A percentile compares a stretch with the other conserved stretches of the same genome.
phyloP scores from a whole-genome alignment of 2,329 filamentous ascomycete genomes.

The Juglanconis sp. region DNA sequence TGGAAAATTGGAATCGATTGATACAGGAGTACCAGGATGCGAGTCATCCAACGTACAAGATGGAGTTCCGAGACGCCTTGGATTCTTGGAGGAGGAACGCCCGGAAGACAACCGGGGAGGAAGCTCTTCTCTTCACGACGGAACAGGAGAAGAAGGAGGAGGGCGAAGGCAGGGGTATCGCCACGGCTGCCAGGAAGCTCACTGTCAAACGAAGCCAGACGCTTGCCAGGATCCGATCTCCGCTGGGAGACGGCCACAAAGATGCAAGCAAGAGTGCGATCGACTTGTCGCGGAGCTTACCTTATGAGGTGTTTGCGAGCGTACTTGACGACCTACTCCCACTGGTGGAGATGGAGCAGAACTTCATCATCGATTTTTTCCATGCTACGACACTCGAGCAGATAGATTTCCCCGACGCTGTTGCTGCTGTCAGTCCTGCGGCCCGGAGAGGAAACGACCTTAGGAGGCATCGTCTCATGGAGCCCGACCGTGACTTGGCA shows the following conservation, averaged over 20 bases:
- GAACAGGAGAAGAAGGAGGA: constrained; percentile 81
- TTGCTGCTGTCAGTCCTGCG: constrained; percentile 62
- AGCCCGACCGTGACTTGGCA: constrained; percentile 85
- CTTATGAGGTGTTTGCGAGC: constrained; percentile 78
- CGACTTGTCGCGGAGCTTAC: constrained; percentile 57
- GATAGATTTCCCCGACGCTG: constrained; percentile 78
- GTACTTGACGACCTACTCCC: constrained; percentile 79
- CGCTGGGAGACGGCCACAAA: constrained; percentile 59
- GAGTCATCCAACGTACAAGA: constrained; percentile 72
- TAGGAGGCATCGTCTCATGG: constrained; percentile 71
- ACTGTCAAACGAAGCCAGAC: constrained; percentile 95
- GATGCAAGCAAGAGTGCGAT: constrained; percentile 43
- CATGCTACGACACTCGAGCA: constrained; percentile 83
- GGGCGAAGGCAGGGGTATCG: constrained; percentile 40
- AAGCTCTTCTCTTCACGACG: constrained; percentile 85
- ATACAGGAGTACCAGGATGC: constrained; percentile 78
- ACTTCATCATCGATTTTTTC: constrained; percentile 96
- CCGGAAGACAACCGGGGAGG: constrained; percentile 71
- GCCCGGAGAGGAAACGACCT: constrained; percentile 71
- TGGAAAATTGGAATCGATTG: constrained; percentile 74
- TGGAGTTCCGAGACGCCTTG: constrained; percentile 76
- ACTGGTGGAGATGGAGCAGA: constrained; percentile 88
- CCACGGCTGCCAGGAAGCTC: constrained; percentile 78
- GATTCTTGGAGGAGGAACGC: constrained; percentile 77
- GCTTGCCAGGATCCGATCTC: constrained; percentile 69